Evolutionary conservation across 2,329 filamentous ascomycete species (phyloP).

Genomic region (Neofusicoccum laricinum): DNA sequence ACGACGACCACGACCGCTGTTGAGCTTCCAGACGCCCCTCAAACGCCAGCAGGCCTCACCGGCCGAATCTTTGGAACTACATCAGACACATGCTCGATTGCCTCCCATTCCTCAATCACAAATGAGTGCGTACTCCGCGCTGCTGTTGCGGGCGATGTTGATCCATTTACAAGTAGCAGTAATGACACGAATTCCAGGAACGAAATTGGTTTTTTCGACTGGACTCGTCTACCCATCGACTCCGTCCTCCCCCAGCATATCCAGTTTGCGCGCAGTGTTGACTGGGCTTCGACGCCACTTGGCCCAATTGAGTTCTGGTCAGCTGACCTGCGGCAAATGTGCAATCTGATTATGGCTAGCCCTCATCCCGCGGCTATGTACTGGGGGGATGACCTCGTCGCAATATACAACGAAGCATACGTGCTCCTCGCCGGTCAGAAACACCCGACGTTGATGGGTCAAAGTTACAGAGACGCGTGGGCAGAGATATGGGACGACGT

Average conservation of each 20-base stretch:
- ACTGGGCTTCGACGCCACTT: constrained; percentile 71
- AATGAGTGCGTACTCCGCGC: constrained; percentile 43
- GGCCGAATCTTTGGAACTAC: constrained; percentile 1
- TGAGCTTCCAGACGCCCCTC: background rate
- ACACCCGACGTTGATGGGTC: constrained; percentile 73
- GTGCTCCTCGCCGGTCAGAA: constrained; percentile 72
- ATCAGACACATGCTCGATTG: background rate
- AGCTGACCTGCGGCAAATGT: constrained; percentile 70
- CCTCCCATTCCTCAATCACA: constrained; percentile 26
- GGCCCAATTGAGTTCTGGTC: constrained; percentile 75
- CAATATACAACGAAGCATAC: constrained; percentile 72
- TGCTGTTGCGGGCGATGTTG: constrained; percentile 38
- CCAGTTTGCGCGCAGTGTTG: constrained; percentile 65
- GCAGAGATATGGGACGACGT: constrained; percentile 72
- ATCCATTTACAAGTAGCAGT: constrained; percentile 33
- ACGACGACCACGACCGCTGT: background rate
- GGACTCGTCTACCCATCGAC: constrained; percentile 69
- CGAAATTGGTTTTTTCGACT: constrained; percentile 67
- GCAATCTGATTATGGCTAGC: constrained; percentile 70
- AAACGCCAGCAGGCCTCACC: background rate
- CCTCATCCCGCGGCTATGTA: constrained; percentile 67
- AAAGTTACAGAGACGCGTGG: constrained; percentile 67
- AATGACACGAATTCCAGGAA: constrained; percentile 23
- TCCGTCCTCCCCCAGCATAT: constrained; percentile 67
- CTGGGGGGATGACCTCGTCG: constrained; percentile 69